Base-by-base conservation (phyloP, 2,329 filamentous ascomycete genomes). In the Shiraia sp. region DNA sequence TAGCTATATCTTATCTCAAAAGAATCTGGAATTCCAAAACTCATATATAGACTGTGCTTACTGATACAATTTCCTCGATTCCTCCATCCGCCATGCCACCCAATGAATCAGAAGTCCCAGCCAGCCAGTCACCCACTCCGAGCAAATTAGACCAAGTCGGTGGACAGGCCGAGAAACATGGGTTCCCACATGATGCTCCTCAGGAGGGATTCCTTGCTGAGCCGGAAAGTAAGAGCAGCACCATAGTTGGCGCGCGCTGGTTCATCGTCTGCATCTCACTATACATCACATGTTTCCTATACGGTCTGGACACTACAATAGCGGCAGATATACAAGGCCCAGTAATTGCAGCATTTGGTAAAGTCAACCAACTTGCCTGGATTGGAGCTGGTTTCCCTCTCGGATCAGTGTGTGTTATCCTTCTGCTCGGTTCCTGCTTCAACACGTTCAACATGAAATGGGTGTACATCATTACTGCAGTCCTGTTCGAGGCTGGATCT, bases 381-480 rank as follows among this genome's bases (percentile, higher is more conserved):
- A 24, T 62, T 2, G 49, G 47, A 1, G 45, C 54, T 29, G 64
- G 56, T 14, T 68, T 68, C 37, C 41, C 57, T 8, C 36, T 63
- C 10, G 53, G 45, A 7, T 59, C 32, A 7, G 36, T 45, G 15
- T 30, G 41, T 10, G 43, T 38, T 2, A 46, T 51, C 24, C 17
- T 28, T 1, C 23, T 41, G 6, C 45, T 24, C 33, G 66, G 69
- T 2, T 68, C 68, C 13, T 32, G 66, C 0, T 77, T 72, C 42
- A 63, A 57, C 2, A 57, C 63, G 2, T 77, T 77, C 55, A 64
- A 76, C 36, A 61, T 66, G 6, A 79, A 79, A 53, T 72, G 61
- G 61, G 43, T 46, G 50, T 47, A 38, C 10, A 22, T 52, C 16
- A 45, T 42, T 28, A 42, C 13, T 15, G 16, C 15, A 14, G 2